Evolutionary conservation across 371 early-diverging fungal species (phyloP).

Genomic region (Saksenaea oblongispora): DNA sequence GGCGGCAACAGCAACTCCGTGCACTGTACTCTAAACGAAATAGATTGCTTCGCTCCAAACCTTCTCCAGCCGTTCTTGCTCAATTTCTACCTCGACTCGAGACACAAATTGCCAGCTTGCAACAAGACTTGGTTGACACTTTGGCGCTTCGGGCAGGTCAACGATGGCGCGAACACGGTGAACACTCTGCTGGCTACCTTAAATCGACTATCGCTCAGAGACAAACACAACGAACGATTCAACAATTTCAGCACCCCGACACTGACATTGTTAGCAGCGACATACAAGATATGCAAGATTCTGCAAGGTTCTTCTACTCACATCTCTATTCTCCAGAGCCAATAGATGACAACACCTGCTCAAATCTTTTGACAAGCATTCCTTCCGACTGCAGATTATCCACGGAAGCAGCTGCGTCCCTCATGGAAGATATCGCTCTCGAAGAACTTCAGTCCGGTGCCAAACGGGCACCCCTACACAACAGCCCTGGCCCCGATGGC

Average conservation of each 20-base stretch:
- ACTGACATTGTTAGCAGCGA: not conserved
- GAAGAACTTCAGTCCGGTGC: not conserved
- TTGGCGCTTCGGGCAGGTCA: not conserved
- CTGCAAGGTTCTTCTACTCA: not conserved
- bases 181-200: not conserved
- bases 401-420: too few relatives aligned
- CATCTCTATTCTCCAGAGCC: slow-evolving; percentile 2
- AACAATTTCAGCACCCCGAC: not conserved
- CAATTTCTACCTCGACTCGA: not conserved
- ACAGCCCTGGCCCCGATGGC: slow-evolving; percentile 18
- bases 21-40: too few relatives aligned
- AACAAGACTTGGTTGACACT: not conserved
- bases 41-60: too few relatives aligned
- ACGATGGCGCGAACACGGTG: slow-evolving; percentile 1
- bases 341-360: not conserved
- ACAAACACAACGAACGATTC: not conserved
- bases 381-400: not conserved
- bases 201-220: not conserved
- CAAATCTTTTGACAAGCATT: not conserved
- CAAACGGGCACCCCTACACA: slow-evolving; percentile 5
- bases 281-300: not conserved
- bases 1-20: too few relatives aligned
- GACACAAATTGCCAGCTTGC: not conserved
- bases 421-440: slow-evolving; percentile 6
- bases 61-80: too few relatives aligned